A percentile compares a stretch with the other conserved stretches of the same genome.
phyloP scores from a whole-genome alignment of 1,139 yeast genomes.

The Diutina sp. region DNA sequence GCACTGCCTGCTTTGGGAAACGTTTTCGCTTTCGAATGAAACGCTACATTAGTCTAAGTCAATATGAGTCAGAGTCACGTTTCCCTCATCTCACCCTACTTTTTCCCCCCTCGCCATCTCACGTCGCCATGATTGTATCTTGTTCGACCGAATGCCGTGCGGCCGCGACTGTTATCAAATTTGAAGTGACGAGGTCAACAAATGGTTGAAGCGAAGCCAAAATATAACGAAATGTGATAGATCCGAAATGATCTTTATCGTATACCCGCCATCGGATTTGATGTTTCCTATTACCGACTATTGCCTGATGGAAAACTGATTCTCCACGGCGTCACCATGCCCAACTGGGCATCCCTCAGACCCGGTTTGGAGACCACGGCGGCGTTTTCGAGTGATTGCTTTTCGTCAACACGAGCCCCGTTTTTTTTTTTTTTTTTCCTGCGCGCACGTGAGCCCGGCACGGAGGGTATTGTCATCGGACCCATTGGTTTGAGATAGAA shows the following conservation, averaged over 20 bases:
- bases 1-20: background rate
- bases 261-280: background rate
- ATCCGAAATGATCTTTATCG: background rate
- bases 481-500: background rate
- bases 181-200: background rate
- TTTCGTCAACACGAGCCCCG: background rate
- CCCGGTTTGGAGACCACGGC: background rate
- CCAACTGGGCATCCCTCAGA: background rate
- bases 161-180: background rate
- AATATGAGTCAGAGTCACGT: background rate
- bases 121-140: no score
- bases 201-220: no score
- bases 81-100: background rate
- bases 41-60: background rate
- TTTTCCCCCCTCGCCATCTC: no score
- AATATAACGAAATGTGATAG: background rate
- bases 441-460: background rate
- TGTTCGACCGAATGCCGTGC: background rate
- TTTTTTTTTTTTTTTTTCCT: background rate
- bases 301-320: no score
- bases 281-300: background rate
- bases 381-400: background rate
- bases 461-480: background rate
- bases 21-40: background rate
- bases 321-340: background rate